Base-by-base conservation (phyloP, 2,329 filamentous ascomycete genomes). In the Penicillium sp. region DNA sequence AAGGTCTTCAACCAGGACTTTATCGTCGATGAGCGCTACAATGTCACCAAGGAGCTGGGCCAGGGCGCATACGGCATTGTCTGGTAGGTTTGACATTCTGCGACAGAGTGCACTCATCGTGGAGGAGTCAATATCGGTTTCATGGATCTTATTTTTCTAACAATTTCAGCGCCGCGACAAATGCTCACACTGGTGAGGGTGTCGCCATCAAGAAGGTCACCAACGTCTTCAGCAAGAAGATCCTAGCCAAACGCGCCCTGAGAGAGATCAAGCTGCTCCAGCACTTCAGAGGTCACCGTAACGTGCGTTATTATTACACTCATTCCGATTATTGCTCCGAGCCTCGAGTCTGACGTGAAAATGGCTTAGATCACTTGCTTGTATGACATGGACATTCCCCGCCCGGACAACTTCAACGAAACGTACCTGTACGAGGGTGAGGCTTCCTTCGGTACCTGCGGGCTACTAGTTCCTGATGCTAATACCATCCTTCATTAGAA, bases 141-240 rank as follows among this genome's bases (percentile, higher is more conserved):
- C n/a, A n/a, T n/a, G n/a, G n/a, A n/a, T n/a, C n/a, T n/a, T n/a
- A n/a, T n/a, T n/a, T n/a, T n/a, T n/a, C n/a, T n/a, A n/a, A n/a
- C n/a, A n/a, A n/a, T n/a, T n/a, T n/a, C n/a, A 95, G 90, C 72
- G 91, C 93, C 53, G 93, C 93, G 48, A 87, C 88, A 59, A 96
- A 97, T 77, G 84, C 83, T 68, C 83, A 89, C 70, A 94, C 87
- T 28, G 85, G 83, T 64, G 93, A 98, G 69, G 90, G 91, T 35
- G 90, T 98, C 56, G 93, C 93, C 64, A 93, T 98, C 78, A 98
- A 98, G 75, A 98, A 98, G 75, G 88, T 98, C 69, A 98, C 93
- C 76, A 98, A 98, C 86, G 91, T 98, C 64, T 98, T 98, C 74
- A 96, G 89, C 80, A 98, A 98, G 77, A 97, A 97, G 82, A 98